These are phyloP conservation scores for Monosporascus sp. DNA, from an alignment of 2,329 filamentous ascomycete genomes.

Conservation along the genomic window DNA sequence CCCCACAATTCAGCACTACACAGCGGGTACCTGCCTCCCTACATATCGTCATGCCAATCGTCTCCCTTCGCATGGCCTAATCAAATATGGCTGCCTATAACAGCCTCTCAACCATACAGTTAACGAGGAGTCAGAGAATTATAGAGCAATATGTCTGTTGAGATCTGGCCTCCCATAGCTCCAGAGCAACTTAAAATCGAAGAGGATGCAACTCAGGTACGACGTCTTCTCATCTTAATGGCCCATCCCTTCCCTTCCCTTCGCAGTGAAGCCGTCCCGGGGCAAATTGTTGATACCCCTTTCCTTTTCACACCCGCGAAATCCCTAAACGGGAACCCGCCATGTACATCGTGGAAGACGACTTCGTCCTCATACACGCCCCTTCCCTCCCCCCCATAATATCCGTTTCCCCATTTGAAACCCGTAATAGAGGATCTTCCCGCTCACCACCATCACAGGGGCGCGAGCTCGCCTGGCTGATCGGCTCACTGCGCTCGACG, in stretches of 20 bases:
- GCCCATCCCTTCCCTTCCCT: neutral
- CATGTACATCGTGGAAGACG: slow-evolving; percentile 28
- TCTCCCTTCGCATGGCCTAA: slow-evolving; percentile 4
- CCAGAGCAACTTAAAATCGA: slow-evolving; percentile 46
- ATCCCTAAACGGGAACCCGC: too few species aligned
- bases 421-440: neutral
- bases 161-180: slow-evolving; percentile 53
- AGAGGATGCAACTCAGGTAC: slow-evolving; percentile 47
- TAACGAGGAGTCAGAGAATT: neutral
- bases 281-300: neutral
- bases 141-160: slow-evolving; percentile 45
- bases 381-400: neutral
- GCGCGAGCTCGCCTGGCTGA: slow-evolving; percentile 52
- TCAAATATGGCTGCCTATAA: slow-evolving; percentile 22
- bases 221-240: slow-evolving; percentile 14
- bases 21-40: neutral
- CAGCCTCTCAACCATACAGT: slow-evolving; percentile 1
- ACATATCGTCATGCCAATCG: neutral
- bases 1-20: slow-evolving; percentile 2
- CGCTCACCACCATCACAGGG: slow-evolving; percentile 16
- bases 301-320: neutral
- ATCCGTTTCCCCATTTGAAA: neutral
- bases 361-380: slow-evolving; percentile 18
- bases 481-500: slow-evolving; percentile 42
- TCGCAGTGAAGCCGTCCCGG: neutral